Base-by-base conservation (phyloP, 768 basidiomycete genomes). In the Kwoniella heveanensis region DNA sequence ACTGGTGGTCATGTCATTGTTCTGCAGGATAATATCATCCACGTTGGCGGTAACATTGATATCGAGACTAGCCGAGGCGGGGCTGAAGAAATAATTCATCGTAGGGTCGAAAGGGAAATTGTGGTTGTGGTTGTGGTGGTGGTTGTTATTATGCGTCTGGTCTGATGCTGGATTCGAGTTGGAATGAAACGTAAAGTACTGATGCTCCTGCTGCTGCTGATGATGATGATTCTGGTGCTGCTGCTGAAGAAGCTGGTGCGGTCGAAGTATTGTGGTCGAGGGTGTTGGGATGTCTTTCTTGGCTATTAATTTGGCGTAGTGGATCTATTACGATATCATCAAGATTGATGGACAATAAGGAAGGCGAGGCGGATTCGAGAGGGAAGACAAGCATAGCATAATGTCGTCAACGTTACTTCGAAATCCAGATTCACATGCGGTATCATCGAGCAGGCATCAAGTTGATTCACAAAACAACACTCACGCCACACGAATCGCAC, bases 401-500 rank as follows among this genome's bases (percentile, higher is more conserved):
- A 32, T 32, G 32, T 5, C 13, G 13, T 32, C 32, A 32, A 13
- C 32, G 5, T 32, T 5, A 32, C 7, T 32, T 32, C 32, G 32
- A n/a, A n/a, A n/a, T n/a, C n/a, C n/a, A n/a, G n/a, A n/a, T n/a
- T n/a, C n/a, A n/a, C n/a, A n/a, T n/a, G n/a, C n/a, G n/a, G n/a
- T n/a, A n/a, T n/a, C n/a, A n/a, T n/a, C n/a, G n/a, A n/a, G n/a
- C n/a, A n/a, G n/a, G n/a, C n/a, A n/a, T n/a, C n/a, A n/a, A n/a
- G n/a, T n/a, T n/a, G n/a, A n/a, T n/a, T n/a, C n/a, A n/a, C n/a
- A n/a, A n/a, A n/a, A n/a, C n/a, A 36, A 32, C 15, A 72, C 76
- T 72, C 55, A 77, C 76, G 15, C 76, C 76, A 48, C 76, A 77
- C 4, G 68, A 56, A 32, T 73, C 58, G 48, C 76, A 77, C 32